Evolutionary conservation across 2,329 filamentous ascomycete species (phyloP).

Genomic region (Calonectria pseudoturangicola): DNA sequence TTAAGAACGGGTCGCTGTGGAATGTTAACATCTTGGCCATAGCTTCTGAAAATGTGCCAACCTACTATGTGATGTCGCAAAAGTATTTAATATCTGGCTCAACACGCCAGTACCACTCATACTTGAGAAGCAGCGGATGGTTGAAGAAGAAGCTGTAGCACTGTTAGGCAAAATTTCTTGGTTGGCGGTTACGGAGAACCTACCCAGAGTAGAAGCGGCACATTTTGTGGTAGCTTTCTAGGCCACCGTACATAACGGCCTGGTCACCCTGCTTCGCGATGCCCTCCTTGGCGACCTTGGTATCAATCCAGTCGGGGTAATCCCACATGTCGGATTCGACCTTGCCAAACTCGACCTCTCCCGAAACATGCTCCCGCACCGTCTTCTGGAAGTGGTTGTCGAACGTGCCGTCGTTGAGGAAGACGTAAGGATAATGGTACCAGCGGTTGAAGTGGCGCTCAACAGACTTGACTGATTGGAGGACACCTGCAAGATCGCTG

Average conservation of each 20-base stretch:
- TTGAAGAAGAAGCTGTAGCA: slow-evolving; percentile 90
- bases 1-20: slow-evolving; percentile 90
- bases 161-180: slow-evolving; percentile 47
- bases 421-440: slow-evolving; percentile 99
- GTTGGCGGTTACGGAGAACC: slow-evolving; percentile 54
- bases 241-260: slow-evolving; percentile 99
- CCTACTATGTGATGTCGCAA: slow-evolving; percentile 98
- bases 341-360: slow-evolving; percentile 92
- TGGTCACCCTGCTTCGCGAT: slow-evolving; percentile 97
- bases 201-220: slow-evolving; percentile 99
- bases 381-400: slow-evolving; percentile 94
- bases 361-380: slow-evolving; percentile 92
- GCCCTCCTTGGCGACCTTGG: slow-evolving; percentile 94
- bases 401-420: slow-evolving; percentile 98
- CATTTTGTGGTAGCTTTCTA: slow-evolving; percentile 99
- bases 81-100: slow-evolving; percentile 99
- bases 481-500: slow-evolving; percentile 95
- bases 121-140: slow-evolving; percentile 94
- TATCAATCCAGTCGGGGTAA: slow-evolving; percentile 96
- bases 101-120: slow-evolving; percentile 99
- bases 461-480: slow-evolving; percentile 97
- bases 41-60: not conserved
- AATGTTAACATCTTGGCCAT: slow-evolving; percentile 37
- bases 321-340: slow-evolving; percentile 96
- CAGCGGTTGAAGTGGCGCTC: slow-evolving; percentile 99